Evolutionary conservation across 108 stramenopile genomes (phyloP), one percentile per base, ranked within the genome.

Genomic region (Cylindrotheca fusiformis): DNA sequence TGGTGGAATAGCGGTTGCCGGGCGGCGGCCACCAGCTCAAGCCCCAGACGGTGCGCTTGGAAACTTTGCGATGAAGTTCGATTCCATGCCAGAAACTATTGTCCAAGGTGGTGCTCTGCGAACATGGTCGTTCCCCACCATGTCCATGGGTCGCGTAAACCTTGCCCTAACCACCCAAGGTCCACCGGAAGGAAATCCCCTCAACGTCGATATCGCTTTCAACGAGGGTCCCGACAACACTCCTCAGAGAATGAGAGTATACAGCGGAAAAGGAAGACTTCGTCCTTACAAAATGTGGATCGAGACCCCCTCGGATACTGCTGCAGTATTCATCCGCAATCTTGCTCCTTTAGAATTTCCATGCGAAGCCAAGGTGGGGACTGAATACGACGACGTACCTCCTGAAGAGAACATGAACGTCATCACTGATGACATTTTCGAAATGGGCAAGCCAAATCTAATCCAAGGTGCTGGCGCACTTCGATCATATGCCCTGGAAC

Each of bases 141-240:
- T 71, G 26, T 55, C 59, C 17, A 63, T 81, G 18, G 74, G 77
- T 48, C 58, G 59, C 21, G 58, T 74, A 14, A 25, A 58, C 10
- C 68, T 85, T 20, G 50, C 62, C 54, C 51, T 86, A 57, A 77
- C 65, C 44, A 77, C 78, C 45, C 75, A 81, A 63, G 85, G 82
- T 52, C 85, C 81, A 54, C 79, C 82, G n/a, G 90, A 88, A 57
- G 90, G 90, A 65, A 84, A 84, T 74, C 87, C 86, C 21, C 68
- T 91, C n/a, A 65, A 78, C 54, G 79, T 80, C 58, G 66, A 83
- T 54, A 68, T 87, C 22, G 79, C 80, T 47, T 48, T 87, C 12
- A 81, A 79, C 79, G 72, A 80, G 49, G 82, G 82, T 48, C 85
- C 85, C 3, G 75, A 81, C 25, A 83, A 87, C 70, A 74, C 80